Percentiles rank a stretch among this genome's conserved stretches.
phyloP scores from a whole-genome alignment of 495 filamentous ascomycete genomes.

The Lepidopterella palustris region DNA sequence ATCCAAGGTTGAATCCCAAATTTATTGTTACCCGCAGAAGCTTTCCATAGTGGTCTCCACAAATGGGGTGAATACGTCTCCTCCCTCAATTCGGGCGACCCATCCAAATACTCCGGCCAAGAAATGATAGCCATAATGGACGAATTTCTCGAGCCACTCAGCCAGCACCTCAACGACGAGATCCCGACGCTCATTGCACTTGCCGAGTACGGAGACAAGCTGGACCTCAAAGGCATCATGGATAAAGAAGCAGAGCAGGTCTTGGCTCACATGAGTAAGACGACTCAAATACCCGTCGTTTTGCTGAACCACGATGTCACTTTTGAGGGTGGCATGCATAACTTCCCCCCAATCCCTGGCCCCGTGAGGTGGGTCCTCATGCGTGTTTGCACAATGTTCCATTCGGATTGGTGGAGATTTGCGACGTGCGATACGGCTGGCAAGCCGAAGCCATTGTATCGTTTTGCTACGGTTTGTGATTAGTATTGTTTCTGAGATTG shows the following conservation, averaged over 20 bases:
- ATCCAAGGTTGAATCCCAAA: not conserved
- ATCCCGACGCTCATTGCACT: constrained; percentile 13
- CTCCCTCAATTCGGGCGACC: not conserved
- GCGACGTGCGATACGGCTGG: constrained; percentile 14
- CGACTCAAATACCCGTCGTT: constrained; percentile 17
- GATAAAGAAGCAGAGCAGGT: constrained; percentile 13
- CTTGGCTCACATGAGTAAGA: constrained; percentile 13
- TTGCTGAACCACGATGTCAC: constrained; percentile 18
- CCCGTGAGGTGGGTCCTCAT: constrained; percentile 4
- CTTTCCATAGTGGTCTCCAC: constrained; percentile 10
- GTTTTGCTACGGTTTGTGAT: too few relatives aligned
- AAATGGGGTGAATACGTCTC: constrained; percentile 15
- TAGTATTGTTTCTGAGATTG: too few relatives aligned
- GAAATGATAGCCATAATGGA: constrained; percentile 14
- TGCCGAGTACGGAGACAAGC: constrained; percentile 2
- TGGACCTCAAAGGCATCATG: constrained; percentile 10
- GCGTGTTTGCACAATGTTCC: constrained; percentile 1
- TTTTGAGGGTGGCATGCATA: constrained; percentile 19
- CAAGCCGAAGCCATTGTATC: constrained; percentile 11
- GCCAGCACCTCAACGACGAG: constrained; percentile 14
- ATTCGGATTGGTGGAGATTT: constrained; percentile 24
- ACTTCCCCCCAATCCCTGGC: constrained; percentile 11
- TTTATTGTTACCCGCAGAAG: not conserved
- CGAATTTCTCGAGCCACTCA: constrained; percentile 10
- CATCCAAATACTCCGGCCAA: not conserved